Conservation (phyloP, 2,329 filamentous ascomycete species). For the Colletotrichum tofieldiae region DNA sequence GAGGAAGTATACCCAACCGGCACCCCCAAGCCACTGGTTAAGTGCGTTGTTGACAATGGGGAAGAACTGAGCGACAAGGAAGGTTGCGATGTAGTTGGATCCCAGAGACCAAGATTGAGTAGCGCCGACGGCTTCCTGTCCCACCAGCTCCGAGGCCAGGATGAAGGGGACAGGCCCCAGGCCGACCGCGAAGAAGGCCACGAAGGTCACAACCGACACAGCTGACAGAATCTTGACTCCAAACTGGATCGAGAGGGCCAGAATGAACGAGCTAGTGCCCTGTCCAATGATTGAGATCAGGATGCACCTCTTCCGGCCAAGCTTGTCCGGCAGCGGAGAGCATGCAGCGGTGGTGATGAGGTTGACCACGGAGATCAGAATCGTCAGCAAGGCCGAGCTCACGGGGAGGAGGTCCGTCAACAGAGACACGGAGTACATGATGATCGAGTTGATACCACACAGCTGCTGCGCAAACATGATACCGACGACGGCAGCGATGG, state of each 20-base stretch:
- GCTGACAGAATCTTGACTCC: conserved; percentile 83
- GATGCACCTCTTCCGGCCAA: conserved; percentile 90
- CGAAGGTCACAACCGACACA: conserved; percentile 86
- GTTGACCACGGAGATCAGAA: conserved; percentile 89
- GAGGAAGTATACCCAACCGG: conserved; percentile 92
- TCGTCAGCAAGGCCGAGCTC: conserved; percentile 87
- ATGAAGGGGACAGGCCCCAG: conserved; percentile 97
- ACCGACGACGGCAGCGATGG: conserved; percentile 86
- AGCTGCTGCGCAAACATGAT: conserved; percentile 96
- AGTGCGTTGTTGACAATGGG: conserved; percentile 85
- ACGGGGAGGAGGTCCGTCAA: conserved; percentile 85
- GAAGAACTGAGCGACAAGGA: conserved; percentile 95
- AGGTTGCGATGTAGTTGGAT: conserved; percentile 92
- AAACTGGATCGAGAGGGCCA: conserved; percentile 86
- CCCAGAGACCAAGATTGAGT: conserved; percentile 91
- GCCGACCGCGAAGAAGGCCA: conserved; percentile 90
- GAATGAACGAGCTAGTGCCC: conserved; percentile 81
- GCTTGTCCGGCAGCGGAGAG: conserved; percentile 87
- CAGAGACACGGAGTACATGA: conserved; percentile 98
- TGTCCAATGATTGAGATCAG: conserved; percentile 88
- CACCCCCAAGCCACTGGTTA: conserved; percentile 74
- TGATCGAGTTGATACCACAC: conserved; percentile 94
- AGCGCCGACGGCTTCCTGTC: conserved; percentile 90
- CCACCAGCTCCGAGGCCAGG: conserved; percentile 90
- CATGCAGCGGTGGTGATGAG: conserved; percentile 85